Evolutionary conservation across 768 basidiomycete species (phyloP), one percentile per base, ranked within the genome.

Genomic region (Xerocomellus dryophilus): DNA sequence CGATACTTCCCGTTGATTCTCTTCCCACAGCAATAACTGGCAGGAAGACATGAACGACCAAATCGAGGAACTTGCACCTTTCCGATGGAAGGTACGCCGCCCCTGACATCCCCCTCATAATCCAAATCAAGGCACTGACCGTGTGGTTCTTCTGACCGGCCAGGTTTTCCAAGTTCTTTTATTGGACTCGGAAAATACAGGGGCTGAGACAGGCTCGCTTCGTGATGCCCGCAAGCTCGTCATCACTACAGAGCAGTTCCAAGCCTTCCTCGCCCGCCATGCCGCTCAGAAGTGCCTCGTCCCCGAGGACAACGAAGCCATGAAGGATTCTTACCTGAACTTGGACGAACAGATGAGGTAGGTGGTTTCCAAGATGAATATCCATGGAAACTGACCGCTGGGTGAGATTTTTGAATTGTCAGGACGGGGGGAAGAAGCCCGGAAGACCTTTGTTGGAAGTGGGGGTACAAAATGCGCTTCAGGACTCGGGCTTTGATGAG

Each of bases 311-410:
- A 76, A 76, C 46, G 67, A 74, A 10, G 49, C 67, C 2, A 76
- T 76, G 74, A 71, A 64, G 23, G 72, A 75, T 43, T 75, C 73
- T 2, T 76, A 76, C 47, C 55, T 76, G 5, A 66, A 68, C 36
- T 47, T 76, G 31, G 75, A 76, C 40, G 74, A 76, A 57, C 44
- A 66, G 8, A 74, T 75, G 75, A 61, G 75, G 75, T 68, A 38
- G 7, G 61, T 53, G 5, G 3, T 14, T 27, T 17, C 21, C 21
- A 5, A 3, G 6, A 18, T 2, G n/a, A 21, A 18, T 9, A 11
- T n/a, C 4, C 8, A 36, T 8, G 2, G 35, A 45, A 27, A 5
- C 38, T 52, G 51, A 61, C 2, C 7, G 39, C 15, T 29, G 18
- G 21, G 36, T 29, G 59, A 72, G 50, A 62, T 76, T 61, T n/a